Base-by-base conservation (phyloP, 2,329 filamentous ascomycete species). In the Septoria linicola region DNA sequence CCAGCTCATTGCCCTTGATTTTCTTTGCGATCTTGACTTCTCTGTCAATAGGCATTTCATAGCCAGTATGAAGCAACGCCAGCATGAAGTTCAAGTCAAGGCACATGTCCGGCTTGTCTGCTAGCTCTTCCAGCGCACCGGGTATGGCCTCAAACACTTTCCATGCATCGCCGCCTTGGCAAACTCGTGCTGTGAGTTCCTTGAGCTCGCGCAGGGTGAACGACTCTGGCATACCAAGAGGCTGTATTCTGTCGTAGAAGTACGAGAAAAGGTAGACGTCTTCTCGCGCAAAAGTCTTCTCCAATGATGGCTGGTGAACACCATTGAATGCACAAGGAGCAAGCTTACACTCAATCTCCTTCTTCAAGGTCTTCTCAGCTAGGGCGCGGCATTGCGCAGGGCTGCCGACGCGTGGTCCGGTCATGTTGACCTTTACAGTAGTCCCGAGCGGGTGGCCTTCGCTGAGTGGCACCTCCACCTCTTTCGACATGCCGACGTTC, bases 11-110 rank as follows among this genome's bases (percentile, higher is more conserved):
- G 50, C 84, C 85, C 76, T 95, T 92, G 68, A 99, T 95, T 80
- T 96, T 96, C 87, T 99, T 99, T 54, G 92, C 93, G 68, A 96
- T 95, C 79, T 88, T 92, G 60, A 99, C 90, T 72, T 99, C 93
- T 32, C 95, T 82, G 61, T 96, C 89, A 63, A 97, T 85, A 3
- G 92, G 92, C 89, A 99, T 96, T 62, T 97, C 93, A 66, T 99
- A 99, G 2, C 93, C 93, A 4, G 89, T 95, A 72, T 97, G 91
- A 48, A 97, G 76, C 51, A 99, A 77, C 20, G 88, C 88, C 63
- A 95, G 75, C 89, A 96, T 96, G 68, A 97, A 99, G 76, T 89
- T 99, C 63, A 99, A 76, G 72, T 99, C 93, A 64, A 99, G 75
- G 73, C 93, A 99, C 72, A 87, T 88, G 72, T 99, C 91, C 2